A percentile compares a stretch with the other conserved stretches of the same genome.
Conservation (phyloP, 164 flowering plant species). For the Annona cherimola region DNA sequence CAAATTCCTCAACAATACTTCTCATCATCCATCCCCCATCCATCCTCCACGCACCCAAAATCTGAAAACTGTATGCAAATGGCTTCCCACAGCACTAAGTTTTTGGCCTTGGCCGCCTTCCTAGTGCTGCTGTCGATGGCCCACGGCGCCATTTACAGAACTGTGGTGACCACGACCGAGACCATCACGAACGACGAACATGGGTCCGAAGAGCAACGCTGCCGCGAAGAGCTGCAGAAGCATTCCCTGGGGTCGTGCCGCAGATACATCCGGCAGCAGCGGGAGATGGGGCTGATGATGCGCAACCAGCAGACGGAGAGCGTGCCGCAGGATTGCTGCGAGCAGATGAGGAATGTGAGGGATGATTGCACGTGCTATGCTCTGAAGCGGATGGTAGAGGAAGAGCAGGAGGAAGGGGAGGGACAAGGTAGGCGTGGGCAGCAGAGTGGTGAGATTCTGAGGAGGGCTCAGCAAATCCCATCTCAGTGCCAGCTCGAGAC, state of each 20-base stretch:
- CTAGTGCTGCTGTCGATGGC: neutral
- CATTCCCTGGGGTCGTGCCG: neutral
- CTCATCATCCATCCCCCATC: neutral
- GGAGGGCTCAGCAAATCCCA: neutral
- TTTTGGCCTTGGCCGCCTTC: neutral
- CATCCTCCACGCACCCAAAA: neutral
- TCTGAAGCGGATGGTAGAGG: neutral
- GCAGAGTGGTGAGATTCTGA: neutral
- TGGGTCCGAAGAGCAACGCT: neutral
- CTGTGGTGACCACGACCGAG: neutral
- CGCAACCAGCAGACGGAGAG: neutral
- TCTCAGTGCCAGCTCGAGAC: neutral
- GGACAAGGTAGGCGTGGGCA: neutral
- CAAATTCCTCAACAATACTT: neutral
- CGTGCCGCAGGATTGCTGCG: neutral
- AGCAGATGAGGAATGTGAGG: neutral
- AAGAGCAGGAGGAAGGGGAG: neutral
- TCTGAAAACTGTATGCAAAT: neutral
- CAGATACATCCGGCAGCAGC: neutral
- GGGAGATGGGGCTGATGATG: neutral
- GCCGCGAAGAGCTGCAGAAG: neutral
- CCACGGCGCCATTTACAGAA: neutral
- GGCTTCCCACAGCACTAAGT: neutral
- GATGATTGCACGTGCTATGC: neutral
- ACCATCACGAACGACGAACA: neutral